A percentile compares a stretch with the other conserved stretches of the same genome.
phyloP scores from a whole-genome alignment of 108 stramenopile species.

The Skeletonema tropicum region DNA sequence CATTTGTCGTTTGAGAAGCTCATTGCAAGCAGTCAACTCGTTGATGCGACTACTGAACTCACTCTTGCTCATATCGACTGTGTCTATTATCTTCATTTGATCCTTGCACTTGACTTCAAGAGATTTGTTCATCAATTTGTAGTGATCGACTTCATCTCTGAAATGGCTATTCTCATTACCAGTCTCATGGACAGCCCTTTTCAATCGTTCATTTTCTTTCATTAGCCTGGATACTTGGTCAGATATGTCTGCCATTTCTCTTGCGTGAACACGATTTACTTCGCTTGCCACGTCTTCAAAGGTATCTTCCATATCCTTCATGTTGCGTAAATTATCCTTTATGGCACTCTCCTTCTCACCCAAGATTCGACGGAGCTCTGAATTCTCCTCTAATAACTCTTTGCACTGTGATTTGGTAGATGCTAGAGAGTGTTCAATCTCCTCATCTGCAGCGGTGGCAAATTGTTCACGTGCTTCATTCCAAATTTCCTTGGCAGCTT shows the following conservation, averaged over 20 bases:
- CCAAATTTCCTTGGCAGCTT: not conserved
- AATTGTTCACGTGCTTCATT: not conserved
- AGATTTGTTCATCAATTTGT: not conserved
- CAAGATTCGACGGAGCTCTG: not conserved
- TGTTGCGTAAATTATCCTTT: not conserved
- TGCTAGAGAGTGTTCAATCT: not conserved
- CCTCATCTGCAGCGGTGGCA: not conserved
- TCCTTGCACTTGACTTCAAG: not conserved
- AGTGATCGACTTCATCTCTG: not conserved
- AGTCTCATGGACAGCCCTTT: not conserved
- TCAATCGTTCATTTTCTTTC: not conserved
- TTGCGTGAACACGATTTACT: not conserved
- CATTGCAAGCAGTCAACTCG: not conserved
- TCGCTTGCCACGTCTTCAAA: not conserved
- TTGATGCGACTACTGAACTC: not conserved
- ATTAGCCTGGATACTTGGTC: not conserved
- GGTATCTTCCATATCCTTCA: constrained; percentile 4
- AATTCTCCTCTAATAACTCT: not conserved
- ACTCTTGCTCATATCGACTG: not conserved
- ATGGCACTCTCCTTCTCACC: not conserved
- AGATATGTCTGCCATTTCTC: not conserved
- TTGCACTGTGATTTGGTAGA: not conserved
- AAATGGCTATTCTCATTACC: not conserved
- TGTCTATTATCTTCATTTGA: not conserved
- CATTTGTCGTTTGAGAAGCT: not conserved